phyloP scores from a whole-genome alignment of 2,329 filamentous ascomycete genomes.

The Chaetomium globosum region DNA sequence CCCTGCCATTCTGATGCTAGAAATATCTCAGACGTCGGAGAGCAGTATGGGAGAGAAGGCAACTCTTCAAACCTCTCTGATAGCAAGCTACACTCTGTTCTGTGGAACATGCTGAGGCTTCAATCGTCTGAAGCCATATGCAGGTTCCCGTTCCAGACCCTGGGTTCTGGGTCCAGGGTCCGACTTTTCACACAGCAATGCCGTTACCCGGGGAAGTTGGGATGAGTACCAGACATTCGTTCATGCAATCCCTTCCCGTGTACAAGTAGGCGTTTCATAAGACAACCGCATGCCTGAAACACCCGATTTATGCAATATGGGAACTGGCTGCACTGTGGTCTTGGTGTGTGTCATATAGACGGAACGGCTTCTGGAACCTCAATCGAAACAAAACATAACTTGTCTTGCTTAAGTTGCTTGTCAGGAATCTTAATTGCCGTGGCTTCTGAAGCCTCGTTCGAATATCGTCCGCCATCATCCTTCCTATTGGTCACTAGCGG shows the following conservation, averaged over 20 bases:
- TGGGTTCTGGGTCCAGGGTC: conserved; percentile 9
- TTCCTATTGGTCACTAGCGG: not conserved
- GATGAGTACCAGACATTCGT: not conserved
- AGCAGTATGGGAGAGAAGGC: not conserved
- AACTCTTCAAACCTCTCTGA: not conserved
- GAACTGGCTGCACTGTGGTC: too few relatives aligned
- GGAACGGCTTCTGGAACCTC: conserved; percentile 10
- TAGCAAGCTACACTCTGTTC: not conserved
- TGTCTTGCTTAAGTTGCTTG: not conserved
- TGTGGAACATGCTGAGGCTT: conserved; percentile 14
- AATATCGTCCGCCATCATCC: not conserved
- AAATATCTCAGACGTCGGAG: not conserved
- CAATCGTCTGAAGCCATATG: conserved; percentile 16
- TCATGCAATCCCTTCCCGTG: not conserved
- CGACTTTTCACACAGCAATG: not conserved
- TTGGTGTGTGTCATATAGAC: not conserved
- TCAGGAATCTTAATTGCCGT: not conserved
- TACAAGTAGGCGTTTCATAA: not conserved
- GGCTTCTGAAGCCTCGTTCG: not conserved
- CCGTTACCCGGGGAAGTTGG: not conserved
- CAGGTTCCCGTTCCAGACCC: not conserved
- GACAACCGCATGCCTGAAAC: conserved; percentile 7
- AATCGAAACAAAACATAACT: conserved; percentile 11
- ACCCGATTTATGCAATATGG: not conserved
- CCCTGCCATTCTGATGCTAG: conserved; percentile 7